Evolutionary conservation across 331 rosid species (phyloP), one percentile per base, ranked within the genome.

Genomic region (Erythrophleum ivorense): DNA sequence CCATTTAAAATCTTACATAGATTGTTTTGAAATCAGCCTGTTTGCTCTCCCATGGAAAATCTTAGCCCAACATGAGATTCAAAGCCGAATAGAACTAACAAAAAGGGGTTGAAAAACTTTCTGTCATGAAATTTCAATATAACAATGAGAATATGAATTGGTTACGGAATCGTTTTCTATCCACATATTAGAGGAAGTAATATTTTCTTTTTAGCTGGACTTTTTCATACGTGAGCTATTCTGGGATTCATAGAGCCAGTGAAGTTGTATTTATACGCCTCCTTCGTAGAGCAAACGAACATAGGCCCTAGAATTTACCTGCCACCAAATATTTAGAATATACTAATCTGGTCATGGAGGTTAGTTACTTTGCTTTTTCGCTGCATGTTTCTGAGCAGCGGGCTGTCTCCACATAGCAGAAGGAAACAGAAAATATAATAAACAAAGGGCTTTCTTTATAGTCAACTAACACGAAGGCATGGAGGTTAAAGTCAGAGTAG

Each of bases 361-460:
- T 29, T 6, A 48, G 52, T 65, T 66, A 14, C 43, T 38, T 59
- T 33, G 15, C 19, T 12, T 18, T 19, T 33, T 16, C 15, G 4
- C 4, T 18, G 55, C 54, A 31, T 34, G 80, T 21, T 15, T 40
- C 41, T 49, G 79, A 84, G 68, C 83, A 48, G 71, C n/a, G 86
- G 85, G 85, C 79, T 70, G 6, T 4, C 41, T 38, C 41, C 49
- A 45, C 10, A 9, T 8, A 45, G 10, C 11, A 70, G 62, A 80
- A 46, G 50, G 54, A 59, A 36, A 80, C 45, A 14, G 19, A 14
- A 3, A 60, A 60, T 19, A n/a, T 43, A 55, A 69, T 29, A 29
- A 8, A 33, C 9, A 14, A 53, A 9, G n/a, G 59, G 65, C 24
- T 52, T 69, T 69, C 7, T 16, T 50, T 46, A 19, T 19, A 12